A percentile compares a stretch with the other conserved stretches of the same genome.
These are phyloP conservation scores for Agrostemma githago DNA, from an alignment of 148 eudicot genomes.

Conservation along the genomic window DNA sequence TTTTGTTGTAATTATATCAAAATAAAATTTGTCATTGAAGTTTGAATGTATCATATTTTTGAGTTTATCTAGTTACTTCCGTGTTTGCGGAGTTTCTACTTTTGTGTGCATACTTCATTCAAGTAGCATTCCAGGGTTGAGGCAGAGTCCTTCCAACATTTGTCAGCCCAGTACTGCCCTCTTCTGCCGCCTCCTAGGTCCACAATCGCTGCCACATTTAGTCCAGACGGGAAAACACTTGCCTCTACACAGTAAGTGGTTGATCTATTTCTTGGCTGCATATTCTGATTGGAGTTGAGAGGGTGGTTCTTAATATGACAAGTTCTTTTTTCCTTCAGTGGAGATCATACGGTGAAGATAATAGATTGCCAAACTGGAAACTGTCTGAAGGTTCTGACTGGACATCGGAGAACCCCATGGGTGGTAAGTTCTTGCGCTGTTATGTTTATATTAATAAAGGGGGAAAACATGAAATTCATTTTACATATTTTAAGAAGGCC, in stretches of 20 bases:
- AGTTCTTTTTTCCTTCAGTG: constrained; percentile 44
- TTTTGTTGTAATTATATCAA: background rate
- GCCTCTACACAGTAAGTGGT: constrained; percentile 91
- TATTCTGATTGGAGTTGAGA: background rate
- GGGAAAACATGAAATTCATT: background rate
- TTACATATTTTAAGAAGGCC: background rate
- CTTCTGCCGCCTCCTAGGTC: constrained; percentile 90
- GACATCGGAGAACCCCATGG: constrained; percentile 99
- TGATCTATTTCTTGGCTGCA: constrained; percentile 13
- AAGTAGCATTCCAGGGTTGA: constrained; percentile 58
- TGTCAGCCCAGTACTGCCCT: constrained; percentile 87
- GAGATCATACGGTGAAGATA: constrained; percentile 95
- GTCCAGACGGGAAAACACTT: constrained; percentile 87
- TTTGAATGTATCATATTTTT: constrained; percentile 1
- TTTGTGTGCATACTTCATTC: constrained; percentile 3
- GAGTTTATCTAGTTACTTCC: background rate
- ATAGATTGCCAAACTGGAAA: constrained; percentile 73
- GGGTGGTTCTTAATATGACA: background rate
- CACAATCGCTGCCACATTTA: constrained; percentile 93
- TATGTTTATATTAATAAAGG: background rate
- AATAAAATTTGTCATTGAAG: background rate
- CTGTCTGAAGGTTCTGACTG: constrained; percentile 80
- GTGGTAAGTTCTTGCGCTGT: constrained; percentile 48
- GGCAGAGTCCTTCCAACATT: constrained; percentile 73
- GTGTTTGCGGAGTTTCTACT: constrained; percentile 1